phyloP scores from a whole-genome alignment of 768 basidiomycete genomes.

The Lactarius quietus region DNA sequence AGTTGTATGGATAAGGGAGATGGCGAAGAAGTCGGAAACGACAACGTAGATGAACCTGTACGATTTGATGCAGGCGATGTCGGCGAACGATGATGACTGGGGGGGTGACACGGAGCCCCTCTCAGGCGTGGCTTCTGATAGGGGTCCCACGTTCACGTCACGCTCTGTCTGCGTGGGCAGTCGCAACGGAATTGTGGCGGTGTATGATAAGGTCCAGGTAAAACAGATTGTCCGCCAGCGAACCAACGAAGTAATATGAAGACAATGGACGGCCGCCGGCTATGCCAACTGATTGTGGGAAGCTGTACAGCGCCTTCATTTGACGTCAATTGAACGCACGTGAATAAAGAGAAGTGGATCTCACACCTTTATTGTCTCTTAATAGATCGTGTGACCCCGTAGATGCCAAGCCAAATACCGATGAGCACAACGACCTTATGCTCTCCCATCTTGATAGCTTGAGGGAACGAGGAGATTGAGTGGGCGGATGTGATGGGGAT shows the following conservation, averaged over 20 bases:
- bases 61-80: conserved; percentile 29
- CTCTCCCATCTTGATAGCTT: conserved; percentile 54
- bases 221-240: conserved; percentile 83
- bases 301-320: too few species aligned
- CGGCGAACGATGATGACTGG: conserved; percentile 27
- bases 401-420: conserved; percentile 85
- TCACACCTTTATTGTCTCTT: conserved; percentile 83
- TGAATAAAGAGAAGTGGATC: too few species aligned
- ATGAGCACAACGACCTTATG: conserved; percentile 83
- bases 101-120: conserved; percentile 18
- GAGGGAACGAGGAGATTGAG: conserved; percentile 31
- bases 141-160: conserved; percentile 10
- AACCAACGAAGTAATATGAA: conserved; percentile 95
- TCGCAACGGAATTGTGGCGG: conserved; percentile 71
- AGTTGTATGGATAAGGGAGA: conserved; percentile 64
- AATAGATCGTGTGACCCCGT: conserved; percentile 93
- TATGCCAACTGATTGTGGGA: too few species aligned
- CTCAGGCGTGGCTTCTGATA: conserved; percentile 22
- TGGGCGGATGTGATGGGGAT: conserved; percentile 55
- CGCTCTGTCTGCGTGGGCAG: conserved; percentile 37
- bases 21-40: conserved; percentile 57
- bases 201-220: conserved; percentile 78
- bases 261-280: too few species aligned
- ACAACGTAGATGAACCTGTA: conserved; percentile 38
- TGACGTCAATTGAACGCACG: too few species aligned